These are phyloP conservation scores for Alternaria metachromatica DNA, from an alignment of 2,329 filamentous ascomycete species.

Conservation along the genomic window DNA sequence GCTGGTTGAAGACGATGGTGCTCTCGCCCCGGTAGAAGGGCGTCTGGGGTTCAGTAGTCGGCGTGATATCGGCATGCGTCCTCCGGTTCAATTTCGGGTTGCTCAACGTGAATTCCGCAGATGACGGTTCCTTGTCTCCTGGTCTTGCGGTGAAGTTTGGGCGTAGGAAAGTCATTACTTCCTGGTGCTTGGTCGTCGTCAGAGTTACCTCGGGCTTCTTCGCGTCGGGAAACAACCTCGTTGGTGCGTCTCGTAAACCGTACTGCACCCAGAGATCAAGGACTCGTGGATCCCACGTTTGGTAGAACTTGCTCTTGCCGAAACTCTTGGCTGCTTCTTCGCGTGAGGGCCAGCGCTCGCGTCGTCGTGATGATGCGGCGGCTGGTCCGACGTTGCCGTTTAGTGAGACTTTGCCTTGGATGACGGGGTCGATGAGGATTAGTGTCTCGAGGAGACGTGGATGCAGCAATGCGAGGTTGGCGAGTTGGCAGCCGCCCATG, in stretches of 20 bases:
- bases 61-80: slow-evolving; percentile 54
- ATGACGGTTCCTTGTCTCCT: slow-evolving; percentile 54
- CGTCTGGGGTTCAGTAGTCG: slow-evolving; percentile 41
- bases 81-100: slow-evolving; percentile 45
- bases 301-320: slow-evolving; percentile 75
- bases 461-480: slow-evolving; percentile 75
- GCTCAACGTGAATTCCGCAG: slow-evolving; percentile 31
- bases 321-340: slow-evolving; percentile 72
- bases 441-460: slow-evolving; percentile 79
- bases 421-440: slow-evolving; percentile 84
- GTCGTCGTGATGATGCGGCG: slow-evolving; percentile 70
- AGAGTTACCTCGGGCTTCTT: slow-evolving; percentile 67
- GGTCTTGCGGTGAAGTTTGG: slow-evolving; percentile 60
- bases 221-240: slow-evolving; percentile 60
- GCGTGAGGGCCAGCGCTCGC: slow-evolving; percentile 83
- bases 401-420: slow-evolving; percentile 60
- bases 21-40: slow-evolving; percentile 75
- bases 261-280: slow-evolving; percentile 74
- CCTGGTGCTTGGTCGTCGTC: slow-evolving; percentile 84
- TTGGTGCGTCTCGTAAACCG: slow-evolving; percentile 78
- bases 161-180: slow-evolving; percentile 79
- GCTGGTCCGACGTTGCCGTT: slow-evolving; percentile 55
- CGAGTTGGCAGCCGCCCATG: slow-evolving; percentile 79
- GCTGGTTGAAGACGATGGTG: slow-evolving; percentile 60
- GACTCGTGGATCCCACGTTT: slow-evolving; percentile 80